These are phyloP conservation scores for Aspergillus avenaceus DNA, from an alignment of 495 filamentous ascomycete genomes.

Conservation along the genomic window DNA sequence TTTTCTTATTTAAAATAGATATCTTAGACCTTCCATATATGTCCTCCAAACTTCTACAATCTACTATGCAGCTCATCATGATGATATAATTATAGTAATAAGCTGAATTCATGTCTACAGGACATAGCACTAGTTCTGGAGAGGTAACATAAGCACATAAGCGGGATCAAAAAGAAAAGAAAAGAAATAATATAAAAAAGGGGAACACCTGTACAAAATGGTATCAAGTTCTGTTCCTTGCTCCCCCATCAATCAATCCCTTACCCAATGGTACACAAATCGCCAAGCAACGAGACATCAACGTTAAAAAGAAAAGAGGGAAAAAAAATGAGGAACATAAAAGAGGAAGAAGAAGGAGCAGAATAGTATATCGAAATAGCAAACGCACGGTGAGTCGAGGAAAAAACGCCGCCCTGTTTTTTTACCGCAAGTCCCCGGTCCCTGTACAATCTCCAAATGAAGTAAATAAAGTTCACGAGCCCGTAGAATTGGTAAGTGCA, in stretches of 20 bases:
- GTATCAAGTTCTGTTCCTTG: constrained; percentile 36
- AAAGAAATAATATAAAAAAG: constrained; percentile 2
- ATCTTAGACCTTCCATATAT: too few relatives aligned
- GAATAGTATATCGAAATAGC: neutral
- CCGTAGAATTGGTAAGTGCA: neutral
- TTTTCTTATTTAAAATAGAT: too few relatives aligned
- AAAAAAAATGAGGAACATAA: constrained; percentile 1
- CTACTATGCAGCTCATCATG: too few relatives aligned
- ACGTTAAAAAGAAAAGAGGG: constrained; percentile 1
- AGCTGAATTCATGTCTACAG: neutral
- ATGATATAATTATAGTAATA: neutral
- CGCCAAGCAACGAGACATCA: constrained; percentile 14
- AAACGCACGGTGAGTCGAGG: constrained; percentile 4
- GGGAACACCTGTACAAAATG: constrained; percentile 39
- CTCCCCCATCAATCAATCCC: constrained; percentile 8
- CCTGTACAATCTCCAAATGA: constrained; percentile 22
- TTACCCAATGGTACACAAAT: constrained; percentile 23
- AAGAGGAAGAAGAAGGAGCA: neutral
- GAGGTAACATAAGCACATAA: too few relatives aligned
- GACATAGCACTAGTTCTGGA: too few relatives aligned
- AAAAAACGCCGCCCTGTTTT: constrained; percentile 22
- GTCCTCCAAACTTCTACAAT: too few relatives aligned
- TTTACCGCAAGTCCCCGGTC: constrained; percentile 15
- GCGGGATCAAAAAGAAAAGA: neutral
- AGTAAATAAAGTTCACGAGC: constrained; percentile 6